Base-by-base conservation (phyloP, 441 rosid species). In the Erodium texanum region DNA sequence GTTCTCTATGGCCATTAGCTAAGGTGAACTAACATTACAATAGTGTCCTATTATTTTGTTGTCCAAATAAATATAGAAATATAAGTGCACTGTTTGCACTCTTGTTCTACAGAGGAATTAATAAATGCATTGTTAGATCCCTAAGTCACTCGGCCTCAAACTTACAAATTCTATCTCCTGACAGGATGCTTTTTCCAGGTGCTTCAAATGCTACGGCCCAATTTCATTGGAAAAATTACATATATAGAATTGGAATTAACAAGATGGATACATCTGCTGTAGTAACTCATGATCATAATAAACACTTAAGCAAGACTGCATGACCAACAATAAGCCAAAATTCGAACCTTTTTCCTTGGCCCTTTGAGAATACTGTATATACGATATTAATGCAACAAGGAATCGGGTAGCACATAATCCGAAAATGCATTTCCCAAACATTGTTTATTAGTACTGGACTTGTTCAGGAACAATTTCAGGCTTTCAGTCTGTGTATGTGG, bases 401-500 rank as follows among this genome's bases (percentile, higher is more conserved):
- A 16, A 19, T 18, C 18, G 9, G 22, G 19, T 18, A 16, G 10
- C 18, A 52, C 6, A 52, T 18, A n/a, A n/a, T 52, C 59, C 7
- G 23, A 52, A 19, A 10, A 18, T 52, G 19, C 59, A 52, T 52
- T 52, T 52, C 22, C 22, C 22, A 7, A 1, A 52, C 22, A 19
- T 18, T 52, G 23, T 52, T 15, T 15, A 45, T 45, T 45, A 16
- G 54, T 14, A 45, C n/a, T 45, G 54, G 14, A 14, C 54, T 45
- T 45, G 4, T 45, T 15, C 69, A 24, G 64, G 79, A 80, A 80
- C n/a, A n/a, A n/a, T n/a, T n/a, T n/a, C n/a, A n/a, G n/a, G n/a
- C n/a, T n/a, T n/a, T n/a, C n/a, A n/a, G n/a, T n/a, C n/a, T n/a
- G n/a, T n/a, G n/a, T n/a, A n/a, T n/a, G n/a, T n/a, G n/a, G n/a